Conservation (phyloP, 768 basidiomycete genomes). For the Amanita pseudoporphyria region DNA sequence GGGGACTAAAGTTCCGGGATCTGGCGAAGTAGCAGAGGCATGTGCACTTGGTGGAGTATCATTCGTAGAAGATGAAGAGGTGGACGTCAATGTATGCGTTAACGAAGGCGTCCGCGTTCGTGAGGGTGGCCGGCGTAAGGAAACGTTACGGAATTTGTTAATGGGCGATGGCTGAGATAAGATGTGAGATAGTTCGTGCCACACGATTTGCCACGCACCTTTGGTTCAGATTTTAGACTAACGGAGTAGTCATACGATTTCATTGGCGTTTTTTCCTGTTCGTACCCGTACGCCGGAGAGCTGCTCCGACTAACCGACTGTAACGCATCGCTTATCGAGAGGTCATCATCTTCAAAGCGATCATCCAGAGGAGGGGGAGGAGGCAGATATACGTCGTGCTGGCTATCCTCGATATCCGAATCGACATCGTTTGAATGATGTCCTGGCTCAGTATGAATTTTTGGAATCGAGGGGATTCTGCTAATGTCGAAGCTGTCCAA, state of each 20-base stretch:
- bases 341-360: slow-evolving; percentile 31
- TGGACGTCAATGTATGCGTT: slow-evolving; percentile 50
- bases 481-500: slow-evolving; percentile 53
- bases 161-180: slow-evolving; percentile 47
- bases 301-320: slow-evolving; percentile 45
- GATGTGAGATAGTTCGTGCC: neutral
- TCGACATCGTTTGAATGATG: slow-evolving; percentile 26
- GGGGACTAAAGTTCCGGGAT: slow-evolving; percentile 35
- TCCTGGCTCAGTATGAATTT: slow-evolving; percentile 20
- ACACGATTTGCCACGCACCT: slow-evolving; percentile 29
- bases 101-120: slow-evolving; percentile 59
- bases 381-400: slow-evolving; percentile 47
- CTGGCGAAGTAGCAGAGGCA: slow-evolving; percentile 41
- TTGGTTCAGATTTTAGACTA: slow-evolving; percentile 51
- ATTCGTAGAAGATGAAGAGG: slow-evolving; percentile 48
- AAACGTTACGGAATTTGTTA: slow-evolving; percentile 55
- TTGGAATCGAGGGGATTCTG: slow-evolving; percentile 44
- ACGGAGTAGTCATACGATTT: slow-evolving; percentile 50
- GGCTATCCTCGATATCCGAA: slow-evolving; percentile 28
- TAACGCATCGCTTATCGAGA: slow-evolving; percentile 48
- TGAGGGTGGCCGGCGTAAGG: slow-evolving; percentile 39
- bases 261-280: slow-evolving; percentile 34
- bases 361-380: slow-evolving; percentile 37
- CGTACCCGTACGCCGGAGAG: slow-evolving; percentile 38
- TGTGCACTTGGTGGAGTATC: slow-evolving; percentile 54